Percentiles rank a stretch among this genome's conserved stretches.
Evolutionary conservation across 108 stramenopile genomes (phyloP).

Genomic region (Fragilaria radians): DNA sequence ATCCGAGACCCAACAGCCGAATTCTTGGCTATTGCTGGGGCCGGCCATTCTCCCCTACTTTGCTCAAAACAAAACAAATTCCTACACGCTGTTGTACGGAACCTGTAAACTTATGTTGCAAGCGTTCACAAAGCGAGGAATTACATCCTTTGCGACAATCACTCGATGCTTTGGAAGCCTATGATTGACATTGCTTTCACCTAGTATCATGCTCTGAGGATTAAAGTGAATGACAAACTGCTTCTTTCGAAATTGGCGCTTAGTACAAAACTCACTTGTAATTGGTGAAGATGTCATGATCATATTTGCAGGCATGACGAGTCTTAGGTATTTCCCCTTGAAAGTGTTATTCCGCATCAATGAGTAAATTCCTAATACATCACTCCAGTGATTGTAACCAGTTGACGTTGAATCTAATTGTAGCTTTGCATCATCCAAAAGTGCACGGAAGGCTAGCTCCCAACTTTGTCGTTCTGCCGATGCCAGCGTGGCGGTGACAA

Average conservation of each 20-base stretch:
- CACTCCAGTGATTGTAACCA: background rate
- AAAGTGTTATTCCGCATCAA: background rate
- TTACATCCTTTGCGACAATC: background rate
- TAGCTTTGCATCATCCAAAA: background rate
- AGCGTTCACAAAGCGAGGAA: background rate
- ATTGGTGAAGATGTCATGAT: background rate
- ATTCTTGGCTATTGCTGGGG: no score
- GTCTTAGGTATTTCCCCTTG: background rate
- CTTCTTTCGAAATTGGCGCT: background rate
- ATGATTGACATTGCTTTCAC: background rate
- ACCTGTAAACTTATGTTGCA: no score
- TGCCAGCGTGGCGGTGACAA: background rate
- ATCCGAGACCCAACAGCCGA: no score
- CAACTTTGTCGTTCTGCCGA: background rate
- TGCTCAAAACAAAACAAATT: no score
- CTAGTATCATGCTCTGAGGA: slow-evolving; percentile 19
- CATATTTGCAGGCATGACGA: background rate
- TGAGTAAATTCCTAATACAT: background rate
- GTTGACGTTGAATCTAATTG: background rate
- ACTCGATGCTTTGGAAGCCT: background rate
- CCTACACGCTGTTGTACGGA: no score
- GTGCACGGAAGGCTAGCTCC: background rate
- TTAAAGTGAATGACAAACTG: background rate
- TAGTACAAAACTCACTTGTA: background rate
- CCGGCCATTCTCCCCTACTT: no score